phyloP scores from a whole-genome alignment of 2,329 filamentous ascomycete species.

The Alternaria infectoria region DNA sequence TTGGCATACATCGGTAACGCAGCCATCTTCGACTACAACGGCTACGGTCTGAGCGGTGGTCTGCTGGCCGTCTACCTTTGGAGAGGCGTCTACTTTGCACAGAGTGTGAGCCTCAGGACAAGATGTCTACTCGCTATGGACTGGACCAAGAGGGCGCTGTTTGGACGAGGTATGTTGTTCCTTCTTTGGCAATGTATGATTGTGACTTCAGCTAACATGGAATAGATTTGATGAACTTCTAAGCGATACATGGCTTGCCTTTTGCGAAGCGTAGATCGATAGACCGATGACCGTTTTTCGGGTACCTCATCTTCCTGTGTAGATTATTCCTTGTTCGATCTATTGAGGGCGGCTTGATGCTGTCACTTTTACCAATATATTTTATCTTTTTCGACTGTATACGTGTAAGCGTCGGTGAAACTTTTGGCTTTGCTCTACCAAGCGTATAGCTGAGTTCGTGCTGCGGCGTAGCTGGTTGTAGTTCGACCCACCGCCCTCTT shows the following conservation, averaged over 20 bases:
- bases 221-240: slow-evolving; percentile 33
- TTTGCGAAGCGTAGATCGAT: neutral
- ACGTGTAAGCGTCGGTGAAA: neutral
- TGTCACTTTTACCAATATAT: neutral
- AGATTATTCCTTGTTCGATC: neutral
- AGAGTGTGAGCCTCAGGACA: slow-evolving; percentile 93
- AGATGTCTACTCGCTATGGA: slow-evolving; percentile 93
- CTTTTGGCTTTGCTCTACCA: too few relatives aligned
- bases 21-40: slow-evolving; percentile 89
- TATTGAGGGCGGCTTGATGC: neutral
- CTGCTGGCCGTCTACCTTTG: slow-evolving; percentile 94
- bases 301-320: neutral
- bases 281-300: neutral
- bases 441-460: neutral
- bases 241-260: neutral
- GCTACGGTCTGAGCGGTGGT: slow-evolving; percentile 79
- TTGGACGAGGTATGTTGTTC: slow-evolving; percentile 82
- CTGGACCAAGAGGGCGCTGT: slow-evolving; percentile 95
- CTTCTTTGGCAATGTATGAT: neutral
- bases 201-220: slow-evolving; percentile 1
- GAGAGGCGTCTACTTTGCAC: slow-evolving; percentile 95
- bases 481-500: fast-evolving
- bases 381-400: neutral
- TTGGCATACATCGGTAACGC: slow-evolving; percentile 96
- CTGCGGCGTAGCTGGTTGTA: neutral